A percentile compares a stretch with the other conserved stretches of the same genome.
These are phyloP conservation scores for Chernovozyma sophiae-reginae DNA, from an alignment of 1,139 yeast species.

Conservation along the genomic window DNA sequence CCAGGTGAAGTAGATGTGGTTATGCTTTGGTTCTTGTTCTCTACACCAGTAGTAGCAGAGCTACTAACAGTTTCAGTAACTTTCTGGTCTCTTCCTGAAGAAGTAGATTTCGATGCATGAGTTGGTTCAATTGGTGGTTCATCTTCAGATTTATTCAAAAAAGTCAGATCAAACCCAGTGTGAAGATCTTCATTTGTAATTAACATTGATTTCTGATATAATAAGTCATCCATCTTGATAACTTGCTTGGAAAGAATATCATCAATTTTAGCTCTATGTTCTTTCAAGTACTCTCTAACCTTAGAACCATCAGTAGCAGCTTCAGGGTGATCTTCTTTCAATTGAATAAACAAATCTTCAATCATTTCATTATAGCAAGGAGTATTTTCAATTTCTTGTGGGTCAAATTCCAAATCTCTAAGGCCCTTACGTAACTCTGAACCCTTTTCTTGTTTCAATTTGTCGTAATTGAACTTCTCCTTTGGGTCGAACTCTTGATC, in stretches of 20 bases:
- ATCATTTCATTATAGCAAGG: constrained; percentile 92
- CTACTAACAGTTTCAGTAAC: constrained; percentile 19
- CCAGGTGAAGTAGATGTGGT: constrained; percentile 3
- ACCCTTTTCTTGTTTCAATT: constrained; percentile 33
- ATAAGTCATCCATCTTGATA: constrained; percentile 58
- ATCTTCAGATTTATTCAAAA: constrained; percentile 53
- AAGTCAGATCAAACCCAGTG: constrained; percentile 89
- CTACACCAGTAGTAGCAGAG: constrained; percentile 28
- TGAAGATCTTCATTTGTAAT: constrained; percentile 89
- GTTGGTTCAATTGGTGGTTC: constrained; percentile 9
- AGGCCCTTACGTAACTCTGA: constrained; percentile 40
- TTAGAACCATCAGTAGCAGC: constrained; percentile 39
- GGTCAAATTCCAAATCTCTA: constrained; percentile 35
- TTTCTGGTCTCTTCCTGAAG: constrained; percentile 4
- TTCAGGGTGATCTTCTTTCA: constrained; percentile 54
- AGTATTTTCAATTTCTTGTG: constrained; percentile 57
- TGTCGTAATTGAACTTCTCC: constrained; percentile 50
- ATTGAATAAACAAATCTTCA: constrained; percentile 77
- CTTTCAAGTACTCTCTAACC: constrained; percentile 42
- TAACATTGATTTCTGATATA: constrained; percentile 66
- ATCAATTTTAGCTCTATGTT: constrained; percentile 68
- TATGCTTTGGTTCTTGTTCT: not conserved
- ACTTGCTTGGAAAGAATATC: constrained; percentile 57
- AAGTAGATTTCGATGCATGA: not conserved
- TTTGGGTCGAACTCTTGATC: constrained; percentile 48